A percentile compares a stretch with the other conserved stretches of the same genome.
phyloP scores from a whole-genome alignment of 495 filamentous ascomycete genomes.

The Penicillium pancosmium region DNA sequence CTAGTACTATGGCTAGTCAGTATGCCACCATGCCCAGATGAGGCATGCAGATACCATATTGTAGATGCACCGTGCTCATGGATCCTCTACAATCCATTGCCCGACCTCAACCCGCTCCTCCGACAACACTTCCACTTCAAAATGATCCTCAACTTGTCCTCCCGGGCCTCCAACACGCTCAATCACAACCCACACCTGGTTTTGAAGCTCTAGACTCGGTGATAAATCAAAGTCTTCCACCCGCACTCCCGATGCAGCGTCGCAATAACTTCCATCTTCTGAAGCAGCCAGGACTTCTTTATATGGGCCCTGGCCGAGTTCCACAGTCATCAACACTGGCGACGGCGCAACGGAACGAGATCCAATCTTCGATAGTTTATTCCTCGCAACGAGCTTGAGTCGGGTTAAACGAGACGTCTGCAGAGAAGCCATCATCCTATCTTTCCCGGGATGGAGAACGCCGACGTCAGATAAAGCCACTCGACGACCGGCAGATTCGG shows the following conservation, averaged over 20 bases:
- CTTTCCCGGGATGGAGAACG: constrained; percentile 51
- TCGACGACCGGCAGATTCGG: constrained; percentile 71
- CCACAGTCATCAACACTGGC: constrained; percentile 65
- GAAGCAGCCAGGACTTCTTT: constrained; percentile 61
- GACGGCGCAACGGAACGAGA: constrained; percentile 47
- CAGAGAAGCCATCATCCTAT: constrained; percentile 56
- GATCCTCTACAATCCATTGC: constrained; percentile 48
- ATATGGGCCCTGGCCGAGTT: constrained; percentile 69
- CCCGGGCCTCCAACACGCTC: constrained; percentile 66
- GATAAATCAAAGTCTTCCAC: constrained; percentile 72
- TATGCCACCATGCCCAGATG: too few species aligned
- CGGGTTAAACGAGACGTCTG: constrained; percentile 57
- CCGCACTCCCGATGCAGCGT: constrained; percentile 67
- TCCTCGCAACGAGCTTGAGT: constrained; percentile 55
- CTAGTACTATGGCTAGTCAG: too few species aligned
- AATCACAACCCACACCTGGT: constrained; percentile 77
- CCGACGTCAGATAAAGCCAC: constrained; percentile 53
- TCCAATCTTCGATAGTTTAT: constrained; percentile 38
- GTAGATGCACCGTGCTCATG: background rate
- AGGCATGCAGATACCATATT: background rate
- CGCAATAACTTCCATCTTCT: constrained; percentile 66
- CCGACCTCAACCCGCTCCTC: constrained; percentile 67
- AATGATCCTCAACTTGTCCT: constrained; percentile 53
- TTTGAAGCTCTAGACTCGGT: constrained; percentile 48
- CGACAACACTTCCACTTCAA: constrained; percentile 69